Evolutionary conservation across 805 yeast genomes (phyloP).

Genomic region (Kuraishia floccosa): DNA sequence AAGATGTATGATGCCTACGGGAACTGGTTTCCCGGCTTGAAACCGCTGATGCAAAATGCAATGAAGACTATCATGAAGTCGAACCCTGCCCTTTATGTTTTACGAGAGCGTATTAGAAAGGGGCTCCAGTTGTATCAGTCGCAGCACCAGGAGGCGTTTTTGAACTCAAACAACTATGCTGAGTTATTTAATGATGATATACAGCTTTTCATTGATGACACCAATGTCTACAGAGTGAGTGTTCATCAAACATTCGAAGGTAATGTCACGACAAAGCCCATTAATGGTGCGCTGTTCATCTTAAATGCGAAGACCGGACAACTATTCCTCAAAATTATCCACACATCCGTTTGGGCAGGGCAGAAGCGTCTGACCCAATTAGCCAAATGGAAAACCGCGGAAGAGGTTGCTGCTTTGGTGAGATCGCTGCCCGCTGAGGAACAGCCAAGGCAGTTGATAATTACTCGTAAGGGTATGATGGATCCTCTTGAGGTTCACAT

Average conservation of each 20-base stretch:
- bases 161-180: conserved; percentile 82
- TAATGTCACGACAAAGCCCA: conserved; percentile 81
- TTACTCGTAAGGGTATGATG: conserved; percentile 79
- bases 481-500: conserved; percentile 96
- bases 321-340: conserved; percentile 77
- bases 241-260: conserved; percentile 91
- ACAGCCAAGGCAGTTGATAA: conserved; percentile 88
- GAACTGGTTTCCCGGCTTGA: conserved; percentile 94
- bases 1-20: conserved; percentile 96
- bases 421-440: conserved; percentile 87
- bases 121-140: conserved; percentile 90
- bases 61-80: conserved; percentile 91
- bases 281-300: conserved; percentile 87
- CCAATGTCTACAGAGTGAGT: conserved; percentile 86
- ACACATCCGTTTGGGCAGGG: conserved; percentile 94
- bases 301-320: conserved; percentile 89
- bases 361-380: conserved; percentile 88
- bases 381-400: conserved; percentile 98
- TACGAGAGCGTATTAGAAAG: conserved; percentile 88
- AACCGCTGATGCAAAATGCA: conserved; percentile 81
- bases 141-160: conserved; percentile 84
- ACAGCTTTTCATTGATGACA: conserved; percentile 85
- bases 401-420: conserved; percentile 86
- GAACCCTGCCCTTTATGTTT: conserved; percentile 84
- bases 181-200: conserved; percentile 80